phyloP scores from a whole-genome alignment of 352 stramenopile genomes.

The Pythium chondricola region DNA sequence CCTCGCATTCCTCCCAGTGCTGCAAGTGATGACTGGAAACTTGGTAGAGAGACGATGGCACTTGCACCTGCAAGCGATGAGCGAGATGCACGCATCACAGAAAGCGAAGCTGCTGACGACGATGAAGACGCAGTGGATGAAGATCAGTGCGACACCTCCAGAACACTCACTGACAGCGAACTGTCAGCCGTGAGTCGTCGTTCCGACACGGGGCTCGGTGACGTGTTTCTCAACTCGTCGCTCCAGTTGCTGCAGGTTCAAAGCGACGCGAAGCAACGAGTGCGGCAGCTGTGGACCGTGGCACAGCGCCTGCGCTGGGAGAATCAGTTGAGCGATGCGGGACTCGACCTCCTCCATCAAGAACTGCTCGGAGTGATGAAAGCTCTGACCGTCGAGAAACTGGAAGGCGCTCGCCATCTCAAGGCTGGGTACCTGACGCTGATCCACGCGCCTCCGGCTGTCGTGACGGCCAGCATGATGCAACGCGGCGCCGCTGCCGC shows the following conservation, averaged over 20 bases:
- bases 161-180: neutral
- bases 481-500: slow-evolving; percentile 4
- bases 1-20: too few relatives aligned
- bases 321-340: slow-evolving; percentile 27
- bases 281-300: slow-evolving; percentile 59
- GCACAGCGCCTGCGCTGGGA: slow-evolving; percentile 49
- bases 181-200: neutral
- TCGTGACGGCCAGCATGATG: slow-evolving; percentile 8
- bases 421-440: slow-evolving; percentile 49
- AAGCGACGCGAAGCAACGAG: slow-evolving; percentile 42
- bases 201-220: slow-evolving; percentile 6
- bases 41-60: too few relatives aligned
- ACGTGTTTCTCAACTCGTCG: slow-evolving; percentile 51
- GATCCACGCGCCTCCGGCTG: slow-evolving; percentile 29
- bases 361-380: slow-evolving; percentile 39
- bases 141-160: neutral
- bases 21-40: too few relatives aligned
- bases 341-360: slow-evolving; percentile 25
- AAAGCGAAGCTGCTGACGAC: too few relatives aligned
- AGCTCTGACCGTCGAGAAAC: slow-evolving; percentile 49
- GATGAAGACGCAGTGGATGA: neutral
- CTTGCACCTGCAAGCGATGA: too few relatives aligned
- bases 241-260: slow-evolving; percentile 64
- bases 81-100: too few relatives aligned
- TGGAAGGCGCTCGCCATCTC: slow-evolving; percentile 32